A percentile compares a stretch with the other conserved stretches of the same genome.
phyloP scores from a whole-genome alignment of 2,329 filamentous ascomycete genomes.

The Aspergillus glaucus region DNA sequence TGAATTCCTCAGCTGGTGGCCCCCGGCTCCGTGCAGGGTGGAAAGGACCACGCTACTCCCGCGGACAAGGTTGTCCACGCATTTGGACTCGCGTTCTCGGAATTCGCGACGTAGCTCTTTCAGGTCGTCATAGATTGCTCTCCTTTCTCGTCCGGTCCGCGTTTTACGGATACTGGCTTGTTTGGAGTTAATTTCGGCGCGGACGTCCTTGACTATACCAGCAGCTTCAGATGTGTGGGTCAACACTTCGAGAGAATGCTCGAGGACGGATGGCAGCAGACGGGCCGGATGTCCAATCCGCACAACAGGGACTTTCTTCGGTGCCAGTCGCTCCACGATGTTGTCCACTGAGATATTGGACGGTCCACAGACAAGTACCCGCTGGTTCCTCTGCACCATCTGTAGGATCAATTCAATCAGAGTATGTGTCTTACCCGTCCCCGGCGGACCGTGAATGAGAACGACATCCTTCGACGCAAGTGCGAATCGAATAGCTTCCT shows the following conservation, averaged over 20 bases:
- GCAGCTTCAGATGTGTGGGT: slow-evolving; percentile 87
- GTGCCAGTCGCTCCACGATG: slow-evolving; percentile 83
- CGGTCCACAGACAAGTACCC: slow-evolving; percentile 88
- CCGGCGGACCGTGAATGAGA: slow-evolving; percentile 89
- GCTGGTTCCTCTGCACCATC: slow-evolving; percentile 63
- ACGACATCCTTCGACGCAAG: slow-evolving; percentile 74
- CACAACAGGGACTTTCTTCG: slow-evolving; percentile 78
- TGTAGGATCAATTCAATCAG: slow-evolving; percentile 94
- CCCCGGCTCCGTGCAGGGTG: slow-evolving; percentile 86
- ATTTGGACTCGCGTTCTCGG: slow-evolving; percentile 73
- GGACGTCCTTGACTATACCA: slow-evolving; percentile 80
- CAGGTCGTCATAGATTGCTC: slow-evolving; percentile 76
- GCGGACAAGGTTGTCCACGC: slow-evolving; percentile 67
- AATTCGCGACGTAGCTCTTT: slow-evolving; percentile 84
- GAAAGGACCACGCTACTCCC: slow-evolving; percentile 83
- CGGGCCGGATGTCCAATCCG: slow-evolving; percentile 89
- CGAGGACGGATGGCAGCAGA: slow-evolving; percentile 77
- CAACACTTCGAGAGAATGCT: slow-evolving; percentile 84
- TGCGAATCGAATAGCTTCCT: slow-evolving; percentile 68
- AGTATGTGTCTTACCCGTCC: slow-evolving; percentile 95
- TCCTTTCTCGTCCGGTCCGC: slow-evolving; percentile 69
- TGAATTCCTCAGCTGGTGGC: slow-evolving; percentile 71
- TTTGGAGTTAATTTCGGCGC: slow-evolving; percentile 87
- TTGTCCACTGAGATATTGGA: slow-evolving; percentile 98
- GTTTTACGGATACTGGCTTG: slow-evolving; percentile 85